Conservation (phyloP, 2,329 filamentous ascomycete species). For the Aspergillus proliferans region DNA sequence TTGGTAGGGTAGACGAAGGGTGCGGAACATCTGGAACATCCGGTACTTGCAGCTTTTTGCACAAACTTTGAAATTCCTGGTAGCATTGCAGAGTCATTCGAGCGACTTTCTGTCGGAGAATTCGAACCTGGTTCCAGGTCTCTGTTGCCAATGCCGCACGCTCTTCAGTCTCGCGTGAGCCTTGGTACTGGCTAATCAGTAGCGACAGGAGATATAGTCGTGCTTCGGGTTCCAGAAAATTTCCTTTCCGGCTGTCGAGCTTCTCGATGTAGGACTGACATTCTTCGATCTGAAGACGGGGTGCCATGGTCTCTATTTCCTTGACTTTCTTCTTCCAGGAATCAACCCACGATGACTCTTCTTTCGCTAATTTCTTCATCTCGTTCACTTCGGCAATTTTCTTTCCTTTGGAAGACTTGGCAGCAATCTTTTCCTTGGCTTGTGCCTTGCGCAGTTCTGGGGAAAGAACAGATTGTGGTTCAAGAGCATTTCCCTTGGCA, state of each 20-base stretch:
- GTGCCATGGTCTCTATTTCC: background rate
- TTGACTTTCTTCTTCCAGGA: background rate
- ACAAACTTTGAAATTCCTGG: background rate
- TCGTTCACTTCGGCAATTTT: background rate
- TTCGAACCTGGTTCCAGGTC: constrained; percentile 1
- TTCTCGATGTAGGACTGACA: background rate
- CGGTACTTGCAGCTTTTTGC: background rate
- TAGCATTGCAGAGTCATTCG: background rate
- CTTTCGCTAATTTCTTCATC: background rate
- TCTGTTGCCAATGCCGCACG: background rate
- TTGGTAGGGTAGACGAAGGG: background rate
- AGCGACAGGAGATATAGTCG: constrained; percentile 1
- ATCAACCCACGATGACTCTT: background rate
- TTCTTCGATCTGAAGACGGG: background rate
- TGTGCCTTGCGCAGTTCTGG: background rate
- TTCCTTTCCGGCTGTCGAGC: background rate
- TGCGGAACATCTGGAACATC: background rate
- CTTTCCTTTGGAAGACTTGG: background rate
- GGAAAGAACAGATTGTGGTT: background rate
- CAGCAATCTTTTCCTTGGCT: background rate
- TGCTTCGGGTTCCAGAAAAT: background rate
- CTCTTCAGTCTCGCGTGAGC: background rate
- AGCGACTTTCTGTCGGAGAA: background rate
- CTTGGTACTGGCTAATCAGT: background rate
- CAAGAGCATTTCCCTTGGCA: constrained; percentile 29